Evolutionary conservation across 495 filamentous ascomycete species (phyloP).

Genomic region (Bryoglossum gracile): DNA sequence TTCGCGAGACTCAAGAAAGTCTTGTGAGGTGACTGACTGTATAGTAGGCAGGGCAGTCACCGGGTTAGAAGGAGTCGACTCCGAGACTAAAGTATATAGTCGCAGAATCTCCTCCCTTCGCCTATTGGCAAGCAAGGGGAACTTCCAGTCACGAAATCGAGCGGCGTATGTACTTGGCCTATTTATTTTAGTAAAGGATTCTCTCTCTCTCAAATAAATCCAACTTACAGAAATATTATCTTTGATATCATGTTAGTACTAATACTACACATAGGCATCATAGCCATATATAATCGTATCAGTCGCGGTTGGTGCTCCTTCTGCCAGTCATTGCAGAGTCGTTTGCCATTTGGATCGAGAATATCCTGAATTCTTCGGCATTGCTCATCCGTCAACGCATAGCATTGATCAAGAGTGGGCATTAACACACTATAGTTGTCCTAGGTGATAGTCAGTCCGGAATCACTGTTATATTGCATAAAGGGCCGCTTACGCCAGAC

Average conservation of each 20-base stretch:
- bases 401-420: not conserved
- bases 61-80: not conserved
- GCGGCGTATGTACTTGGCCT: not conserved
- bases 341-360: not conserved
- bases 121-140: not conserved
- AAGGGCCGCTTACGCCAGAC: no score
- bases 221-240: not conserved
- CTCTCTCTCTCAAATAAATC: not conserved
- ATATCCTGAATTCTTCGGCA: not conserved
- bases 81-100: not conserved
- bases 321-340: not conserved
- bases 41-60: not conserved
- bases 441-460: no score
- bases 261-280: not conserved
- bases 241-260: not conserved
- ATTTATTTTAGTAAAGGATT: not conserved
- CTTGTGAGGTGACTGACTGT: not conserved
- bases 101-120: not conserved
- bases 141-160: not conserved
- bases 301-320: not conserved
- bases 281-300: slow-evolving; percentile 1
- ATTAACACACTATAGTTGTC: no score
- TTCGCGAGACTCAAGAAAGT: not conserved
- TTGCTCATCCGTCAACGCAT: not conserved
- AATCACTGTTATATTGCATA: no score